Base-by-base conservation (phyloP, 2,329 filamentous ascomycete genomes). In the Seiridium cupressi region DNA sequence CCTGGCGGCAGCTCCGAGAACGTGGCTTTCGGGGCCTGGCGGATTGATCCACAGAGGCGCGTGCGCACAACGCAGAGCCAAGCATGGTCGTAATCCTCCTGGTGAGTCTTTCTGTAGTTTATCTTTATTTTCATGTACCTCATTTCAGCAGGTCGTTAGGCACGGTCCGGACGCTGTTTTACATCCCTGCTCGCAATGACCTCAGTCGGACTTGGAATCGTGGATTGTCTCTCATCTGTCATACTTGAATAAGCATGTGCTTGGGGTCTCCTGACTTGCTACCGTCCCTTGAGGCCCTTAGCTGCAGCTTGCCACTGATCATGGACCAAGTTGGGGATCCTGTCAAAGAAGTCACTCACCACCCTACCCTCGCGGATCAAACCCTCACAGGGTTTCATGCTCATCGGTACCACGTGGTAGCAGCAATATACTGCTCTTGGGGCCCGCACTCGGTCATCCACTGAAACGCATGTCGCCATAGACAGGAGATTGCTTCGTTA, bases 351-450 rank as follows among this genome's bases (percentile, higher is more conserved):
- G 40, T 44, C 26, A 26, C 18, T 49, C 47, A 32, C 47, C 26
- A 57, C 55, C 55, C 55, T 47, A 26, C 55, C 40, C 18, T 55
- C 40, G 44, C 18, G 56, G 56, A 51, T 58, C 56, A 58, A 51
- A 58, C 46, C 26, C 26, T 44, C 46, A 42, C n/a, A 31, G n/a
- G 46, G 56, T 58, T 58, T 58, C 56, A 58, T 42, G 47, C 56
- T 49, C 35, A 58, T 58, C n/a, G 40, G 47, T 11, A 32, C 56
- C 56, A 51, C 56, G 46, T 58, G 56, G 56, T n/a, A 40, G 13
- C 18, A 36, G 18, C 44, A 34, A 11, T 51, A 51, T 40, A 42
- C 55, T 47, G 18, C 44, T 44, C 47, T 51, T 35, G 46, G n/a
- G 5, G 10, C 46, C 18, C 46, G 66, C 35, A 18, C 32, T 42